Base-by-base conservation (phyloP, 2,329 filamentous ascomycete genomes). In the Pestalotiopsis sp. region DNA sequence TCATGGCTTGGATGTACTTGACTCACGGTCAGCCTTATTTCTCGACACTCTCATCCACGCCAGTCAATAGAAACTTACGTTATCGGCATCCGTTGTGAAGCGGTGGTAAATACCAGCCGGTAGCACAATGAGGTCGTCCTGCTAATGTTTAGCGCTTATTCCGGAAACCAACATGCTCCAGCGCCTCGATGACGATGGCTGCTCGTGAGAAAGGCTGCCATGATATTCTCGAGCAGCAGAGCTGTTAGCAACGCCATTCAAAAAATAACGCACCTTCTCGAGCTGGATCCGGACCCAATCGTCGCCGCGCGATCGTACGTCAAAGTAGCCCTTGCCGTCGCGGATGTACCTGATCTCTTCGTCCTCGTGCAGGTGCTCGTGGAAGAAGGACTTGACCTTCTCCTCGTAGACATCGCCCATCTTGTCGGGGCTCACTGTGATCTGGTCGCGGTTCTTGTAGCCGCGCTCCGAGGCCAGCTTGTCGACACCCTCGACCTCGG, bases 281-380 rank as follows among this genome's bases (percentile, higher is more conserved):
- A 99, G 83, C 76, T 86, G 84, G 70, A 99, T 94, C 69, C 96
- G 86, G 69, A 99, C 89, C 96, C 96, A 99, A 72, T 92, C 90
- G 77, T 98, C 95, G 23, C 88, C 88, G 79, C 92, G 85, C 76
- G 90, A 91, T 63, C 96, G 86, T 3, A 99, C 95, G 81, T 99
- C 96, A 78, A 99, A 99, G 80, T 92, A 99, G 0, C 96, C 96
- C 67, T 89, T 88, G 0, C 96, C 96, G 70, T 92, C 95, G 39
- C 94, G 86, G 73, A 99, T 95, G 77, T 98, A 99, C 62, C 96
- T 87, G 73, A 99, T 99, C 86, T 99, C 96, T 83, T 99, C 96
- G 74, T 99, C 96, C 84, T 99, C 96, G 79, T 99, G 96, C 75
- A 99, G 81, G 80, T 99, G 96, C 86, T 99, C 96, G 75, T 92